Base-by-base conservation (phyloP, 805 yeast species). In the Metschnikowia borealis region DNA sequence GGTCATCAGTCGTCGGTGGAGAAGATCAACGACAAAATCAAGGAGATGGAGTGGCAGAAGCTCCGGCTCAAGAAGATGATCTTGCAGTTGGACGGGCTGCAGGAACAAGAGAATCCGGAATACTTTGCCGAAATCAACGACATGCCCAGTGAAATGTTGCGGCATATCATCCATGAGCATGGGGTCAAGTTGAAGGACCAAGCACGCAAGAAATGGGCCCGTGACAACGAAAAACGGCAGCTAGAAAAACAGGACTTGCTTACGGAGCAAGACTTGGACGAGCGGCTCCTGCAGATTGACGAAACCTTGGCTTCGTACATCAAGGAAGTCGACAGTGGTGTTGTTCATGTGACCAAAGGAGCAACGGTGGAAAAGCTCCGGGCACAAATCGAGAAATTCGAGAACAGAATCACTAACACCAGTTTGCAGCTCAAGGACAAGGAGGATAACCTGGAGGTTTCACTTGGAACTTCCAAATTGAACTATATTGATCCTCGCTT, bases 401-500 rank as follows among this genome's bases (percentile, higher is more conserved):
- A 87, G 46, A 80, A 79, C 51, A 77, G 97, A 57, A 85, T 89
- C 40, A 65, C 75, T 46, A 85, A 81, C 52, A 83, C 88, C 1
- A 71, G 80, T 8, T 73, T 89, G 53, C 96, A 87, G 64, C 75
- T 89, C 64, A 85, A 89, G 66, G 97, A 91, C 65, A 90, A 88
- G 67, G 96, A 92, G 65, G 97, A 90, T 64, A 91, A 91, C 65
- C 88, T 96, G 0, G 88, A 88, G 57, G 97, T 92, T 26, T 91
- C 97, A 0, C 73, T 92, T 57, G 90, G 96, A 43, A 92, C 98
- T 0, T 88, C 96, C 23, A 92, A 92, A 73, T 82, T 88, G 77
- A 92, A 92, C 68, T 92, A 92, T 74, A 92, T 92, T 53, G 98
- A 92, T 67, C 98, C 98, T 23, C 78, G 98, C 56, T 73, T 92